A percentile compares a stretch with the other conserved stretches of the same genome.
Conservation (phyloP, 2,329 filamentous ascomycete genomes). For the Acephala macrosclerotiorum region DNA sequence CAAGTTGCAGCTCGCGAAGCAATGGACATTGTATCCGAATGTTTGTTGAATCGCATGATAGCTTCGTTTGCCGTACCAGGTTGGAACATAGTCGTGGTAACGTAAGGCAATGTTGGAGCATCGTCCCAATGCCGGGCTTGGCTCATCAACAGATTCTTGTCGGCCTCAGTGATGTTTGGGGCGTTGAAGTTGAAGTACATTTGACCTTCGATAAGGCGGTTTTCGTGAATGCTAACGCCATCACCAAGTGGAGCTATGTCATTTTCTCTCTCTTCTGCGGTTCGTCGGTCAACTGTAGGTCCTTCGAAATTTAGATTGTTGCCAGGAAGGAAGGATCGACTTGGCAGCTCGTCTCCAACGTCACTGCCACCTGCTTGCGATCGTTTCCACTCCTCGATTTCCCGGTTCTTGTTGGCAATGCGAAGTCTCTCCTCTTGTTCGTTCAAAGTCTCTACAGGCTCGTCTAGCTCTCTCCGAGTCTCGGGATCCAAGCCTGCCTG, state of each 20-base stretch:
- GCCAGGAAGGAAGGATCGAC: constrained; percentile 32
- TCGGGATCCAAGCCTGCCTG: constrained; percentile 42
- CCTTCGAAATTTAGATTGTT: constrained; percentile 25
- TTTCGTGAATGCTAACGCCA: constrained; percentile 41
- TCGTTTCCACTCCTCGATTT: constrained; percentile 45
- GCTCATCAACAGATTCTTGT: constrained; percentile 40
- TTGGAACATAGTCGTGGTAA: constrained; percentile 48
- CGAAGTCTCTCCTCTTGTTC: constrained; percentile 42
- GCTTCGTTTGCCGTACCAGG: constrained; percentile 57
- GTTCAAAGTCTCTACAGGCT: constrained; percentile 41
- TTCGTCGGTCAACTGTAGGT: constrained; percentile 6
- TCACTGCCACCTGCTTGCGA: constrained; percentile 35
- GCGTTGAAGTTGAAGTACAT: constrained; percentile 40
- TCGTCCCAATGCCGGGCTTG: constrained; percentile 46
- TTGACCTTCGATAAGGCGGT: constrained; percentile 41
- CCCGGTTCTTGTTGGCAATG: constrained; percentile 42
- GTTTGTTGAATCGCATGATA: constrained; percentile 52
- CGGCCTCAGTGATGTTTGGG: constrained; percentile 32
- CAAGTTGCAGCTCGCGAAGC: constrained; percentile 72
- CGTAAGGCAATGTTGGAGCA: constrained; percentile 44
- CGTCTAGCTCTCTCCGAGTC: constrained; percentile 34
- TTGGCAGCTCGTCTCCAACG: constrained; percentile 32
- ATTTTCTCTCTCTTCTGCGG: constrained; percentile 24
- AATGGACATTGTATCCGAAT: constrained; percentile 59
- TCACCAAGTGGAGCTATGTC: constrained; percentile 40